phyloP scores from a whole-genome alignment of 768 basidiomycete genomes.

The Termitomyces sp. region DNA sequence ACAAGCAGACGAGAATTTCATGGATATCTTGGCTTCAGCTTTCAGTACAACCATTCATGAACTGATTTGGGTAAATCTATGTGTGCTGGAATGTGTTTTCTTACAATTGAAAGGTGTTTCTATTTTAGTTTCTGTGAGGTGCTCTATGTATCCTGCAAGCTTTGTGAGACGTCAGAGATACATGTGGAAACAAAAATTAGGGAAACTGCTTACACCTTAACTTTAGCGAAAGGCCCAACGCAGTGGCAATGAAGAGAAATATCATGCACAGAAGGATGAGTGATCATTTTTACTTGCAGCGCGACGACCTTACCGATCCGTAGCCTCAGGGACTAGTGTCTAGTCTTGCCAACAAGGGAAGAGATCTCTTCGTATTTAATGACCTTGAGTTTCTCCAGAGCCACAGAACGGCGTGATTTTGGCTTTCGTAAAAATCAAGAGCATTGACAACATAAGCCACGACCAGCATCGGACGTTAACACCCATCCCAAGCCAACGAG shows the following conservation, averaged over 20 bases:
- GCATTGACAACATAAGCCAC: neutral
- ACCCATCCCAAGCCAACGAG: conserved; percentile 24
- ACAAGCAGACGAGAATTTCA: no score
- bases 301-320: conserved; percentile 33
- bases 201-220: conserved; percentile 29
- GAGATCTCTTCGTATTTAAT: conserved; percentile 41
- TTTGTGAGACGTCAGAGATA: neutral
- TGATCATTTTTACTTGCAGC: neutral
- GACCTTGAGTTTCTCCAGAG: conserved; percentile 46
- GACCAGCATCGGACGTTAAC: neutral
- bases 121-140: no score
- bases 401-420: conserved; percentile 22
- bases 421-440: conserved; percentile 31
- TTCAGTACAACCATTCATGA: no score
- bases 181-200: neutral
- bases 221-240: conserved; percentile 43
- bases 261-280: conserved; percentile 35
- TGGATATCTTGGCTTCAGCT: no score
- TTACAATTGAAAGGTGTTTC: no score
- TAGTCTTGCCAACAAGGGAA: conserved; percentile 36
- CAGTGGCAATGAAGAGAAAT: conserved; percentile 47
- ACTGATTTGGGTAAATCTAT: no score
- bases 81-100: no score
- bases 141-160: no score
- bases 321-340: conserved; percentile 41